Evolutionary conservation across 2,329 filamentous ascomycete species (phyloP).

Genomic region (Didymella pomorum): DNA sequence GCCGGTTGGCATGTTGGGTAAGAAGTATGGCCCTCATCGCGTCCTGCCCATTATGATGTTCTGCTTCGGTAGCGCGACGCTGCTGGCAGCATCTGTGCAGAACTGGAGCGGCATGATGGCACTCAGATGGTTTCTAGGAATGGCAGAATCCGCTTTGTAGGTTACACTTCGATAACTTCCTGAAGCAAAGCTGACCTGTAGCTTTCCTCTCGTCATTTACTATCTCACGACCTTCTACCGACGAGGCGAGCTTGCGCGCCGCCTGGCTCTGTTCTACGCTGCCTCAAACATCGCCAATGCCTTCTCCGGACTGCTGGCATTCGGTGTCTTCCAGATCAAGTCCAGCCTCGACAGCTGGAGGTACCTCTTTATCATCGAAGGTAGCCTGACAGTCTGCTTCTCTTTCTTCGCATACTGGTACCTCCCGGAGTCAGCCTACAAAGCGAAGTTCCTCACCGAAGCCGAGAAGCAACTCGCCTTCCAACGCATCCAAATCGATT

Average conservation of each 20-base stretch:
- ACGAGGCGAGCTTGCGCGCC: conserved; percentile 72
- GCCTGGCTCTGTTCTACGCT: conserved; percentile 78
- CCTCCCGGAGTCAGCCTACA: conserved; percentile 69
- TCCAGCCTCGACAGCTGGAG: conserved; percentile 66
- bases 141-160: conserved; percentile 69
- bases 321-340: conserved; percentile 66
- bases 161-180: background rate
- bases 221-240: conserved; percentile 71
- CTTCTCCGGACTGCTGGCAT: conserved; percentile 67
- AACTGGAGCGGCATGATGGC: conserved; percentile 73
- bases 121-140: conserved; percentile 72
- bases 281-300: conserved; percentile 77
- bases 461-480: conserved; percentile 74
- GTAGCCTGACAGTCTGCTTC: conserved; percentile 65
- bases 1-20: conserved; percentile 71
- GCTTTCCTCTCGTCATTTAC: conserved; percentile 72
- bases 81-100: conserved; percentile 63
- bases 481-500: conserved; percentile 78
- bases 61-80: conserved; percentile 70
- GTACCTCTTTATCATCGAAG: conserved; percentile 71
- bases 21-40: conserved; percentile 69
- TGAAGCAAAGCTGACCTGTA: background rate
- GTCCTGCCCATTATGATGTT: conserved; percentile 75
- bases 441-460: conserved; percentile 70
- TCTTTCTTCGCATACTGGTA: conserved; percentile 73